Evolutionary conservation across 371 early-diverging fungal genomes (phyloP).

Genomic region (Apophysomyces elegans): DNA sequence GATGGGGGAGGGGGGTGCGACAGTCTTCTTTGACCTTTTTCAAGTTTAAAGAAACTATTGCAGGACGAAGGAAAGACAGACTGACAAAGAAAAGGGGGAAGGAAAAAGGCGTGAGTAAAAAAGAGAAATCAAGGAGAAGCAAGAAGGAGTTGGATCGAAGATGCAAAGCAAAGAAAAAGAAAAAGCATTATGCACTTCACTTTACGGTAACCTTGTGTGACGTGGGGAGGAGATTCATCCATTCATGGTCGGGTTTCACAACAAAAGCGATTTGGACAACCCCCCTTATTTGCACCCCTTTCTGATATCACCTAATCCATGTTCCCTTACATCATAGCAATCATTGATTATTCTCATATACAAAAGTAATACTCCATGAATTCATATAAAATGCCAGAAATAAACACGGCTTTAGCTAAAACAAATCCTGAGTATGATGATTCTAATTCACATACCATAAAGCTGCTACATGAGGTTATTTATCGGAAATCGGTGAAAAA

Average conservation of each 20-base stretch:
- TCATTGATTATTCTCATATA: too few species aligned
- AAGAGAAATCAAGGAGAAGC: conserved; percentile 8
- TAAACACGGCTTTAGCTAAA: too few species aligned
- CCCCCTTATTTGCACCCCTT: background rate
- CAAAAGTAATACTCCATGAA: too few species aligned
- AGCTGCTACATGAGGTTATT: too few species aligned
- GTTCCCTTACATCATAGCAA: background rate
- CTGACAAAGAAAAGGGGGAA: background rate
- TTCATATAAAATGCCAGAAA: too few species aligned
- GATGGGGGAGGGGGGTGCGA: too few species aligned
- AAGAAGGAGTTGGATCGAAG: conserved; percentile 11
- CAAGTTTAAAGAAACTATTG: background rate
- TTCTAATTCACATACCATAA: too few species aligned
- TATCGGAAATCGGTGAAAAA: too few species aligned
- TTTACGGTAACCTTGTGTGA: background rate
- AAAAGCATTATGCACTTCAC: conserved; percentile 11
- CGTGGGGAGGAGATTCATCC: background rate
- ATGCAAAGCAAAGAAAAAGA: conserved; percentile 7
- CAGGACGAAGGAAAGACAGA: background rate
- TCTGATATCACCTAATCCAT: background rate
- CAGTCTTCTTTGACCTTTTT: background rate
- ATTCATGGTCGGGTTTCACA: background rate
- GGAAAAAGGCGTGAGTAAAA: conserved; percentile 2
- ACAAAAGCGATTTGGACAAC: background rate
- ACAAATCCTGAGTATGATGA: too few species aligned